Evolutionary conservation across 2,329 filamentous ascomycete genomes (phyloP), one percentile per base, ranked within the genome.

Genomic region (Penicillium sp.): DNA sequence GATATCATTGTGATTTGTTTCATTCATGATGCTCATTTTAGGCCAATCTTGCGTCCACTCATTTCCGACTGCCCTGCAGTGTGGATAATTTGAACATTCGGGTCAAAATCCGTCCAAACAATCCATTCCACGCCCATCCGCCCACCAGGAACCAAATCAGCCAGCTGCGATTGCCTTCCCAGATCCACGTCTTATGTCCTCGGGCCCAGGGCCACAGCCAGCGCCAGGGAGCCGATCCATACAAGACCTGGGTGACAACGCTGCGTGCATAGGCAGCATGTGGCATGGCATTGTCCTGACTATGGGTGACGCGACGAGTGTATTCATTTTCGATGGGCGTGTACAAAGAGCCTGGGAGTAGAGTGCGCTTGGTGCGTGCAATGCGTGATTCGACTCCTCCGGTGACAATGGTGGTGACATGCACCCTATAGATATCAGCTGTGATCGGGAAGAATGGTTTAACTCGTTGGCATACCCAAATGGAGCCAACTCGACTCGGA

Each of bases 341-440:
- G 52, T 77, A 80, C 14, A 76, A 61, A 0, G 70, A 75, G 30
- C 67, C 65, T 6, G 64, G 57, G 2, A 65, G 61, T 6, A 81
- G 54, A 3, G 59, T 56, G 16, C 75, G 66, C 10, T 74, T 56
- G 4, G 62, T 67, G n/a, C 76, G 67, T 3, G 74, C 72, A 48
- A 81, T 77, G 20, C 74, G 74, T 28, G 70, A 74, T 53, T 74
- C 71, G 20, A 81, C 77, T 7, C 77, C 77, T 7, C 78, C 78
- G 1, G 78, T 80, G 5, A 80, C 65, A 18, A 75, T 63, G 2
- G 74, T 71, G 39, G 69, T 71, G 23, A 78, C 70, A 26, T 69
- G 65, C 43, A 75, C 69, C 9, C 69, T 71, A 30, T 26, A 7
- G 5, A 5, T 30, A 15, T 30, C 6, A 16, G 7, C 28, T 17